Percentiles rank a stretch among this genome's conserved stretches.
Evolutionary conservation across 2,329 filamentous ascomycete species (phyloP).

Genomic region (Ascocoryne sarcoides): DNA sequence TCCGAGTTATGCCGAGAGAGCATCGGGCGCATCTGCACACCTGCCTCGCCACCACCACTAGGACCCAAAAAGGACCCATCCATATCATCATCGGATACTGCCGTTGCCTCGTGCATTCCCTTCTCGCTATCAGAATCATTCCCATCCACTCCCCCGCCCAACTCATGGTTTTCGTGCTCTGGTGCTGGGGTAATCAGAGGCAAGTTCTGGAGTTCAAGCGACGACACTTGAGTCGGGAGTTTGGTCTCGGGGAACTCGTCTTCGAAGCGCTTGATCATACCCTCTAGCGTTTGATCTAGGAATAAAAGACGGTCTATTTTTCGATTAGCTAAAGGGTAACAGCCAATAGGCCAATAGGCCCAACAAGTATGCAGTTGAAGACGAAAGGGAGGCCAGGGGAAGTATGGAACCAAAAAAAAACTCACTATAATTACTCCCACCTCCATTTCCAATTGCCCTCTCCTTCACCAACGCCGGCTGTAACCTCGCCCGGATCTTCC

Average conservation of each 20-base stretch:
- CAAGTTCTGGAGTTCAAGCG: neutral
- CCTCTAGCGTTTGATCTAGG: slow-evolving; percentile 77
- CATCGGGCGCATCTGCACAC: slow-evolving; percentile 27
- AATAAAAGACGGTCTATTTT: slow-evolving; percentile 64
- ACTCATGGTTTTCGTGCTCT: slow-evolving; percentile 29
- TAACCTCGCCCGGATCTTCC: slow-evolving; percentile 77
- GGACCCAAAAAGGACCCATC: no score
- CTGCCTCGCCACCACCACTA: no score
- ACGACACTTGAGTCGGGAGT: slow-evolving; percentile 10
- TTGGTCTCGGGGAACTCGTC: slow-evolving; percentile 91
- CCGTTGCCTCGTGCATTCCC: slow-evolving; percentile 14
- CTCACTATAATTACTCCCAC: slow-evolving; percentile 72
- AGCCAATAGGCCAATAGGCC: neutral
- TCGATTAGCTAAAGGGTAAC: slow-evolving; percentile 6
- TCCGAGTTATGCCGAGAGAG: slow-evolving; percentile 54
- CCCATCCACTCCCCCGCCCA: slow-evolving; percentile 7
- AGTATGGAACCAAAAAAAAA: no score
- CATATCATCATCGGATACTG: slow-evolving; percentile 32
- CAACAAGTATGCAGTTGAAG: neutral
- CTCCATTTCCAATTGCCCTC: no score
- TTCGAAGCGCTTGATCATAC: slow-evolving; percentile 92
- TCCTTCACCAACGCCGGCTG: slow-evolving; percentile 77
- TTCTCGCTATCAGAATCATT: slow-evolving; percentile 18
- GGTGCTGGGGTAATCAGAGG: slow-evolving; percentile 1
- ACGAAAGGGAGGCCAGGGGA: neutral